Evolutionary conservation across 73 alveolate genomes (phyloP).

Genomic region (Paramecium octaurelia): DNA sequence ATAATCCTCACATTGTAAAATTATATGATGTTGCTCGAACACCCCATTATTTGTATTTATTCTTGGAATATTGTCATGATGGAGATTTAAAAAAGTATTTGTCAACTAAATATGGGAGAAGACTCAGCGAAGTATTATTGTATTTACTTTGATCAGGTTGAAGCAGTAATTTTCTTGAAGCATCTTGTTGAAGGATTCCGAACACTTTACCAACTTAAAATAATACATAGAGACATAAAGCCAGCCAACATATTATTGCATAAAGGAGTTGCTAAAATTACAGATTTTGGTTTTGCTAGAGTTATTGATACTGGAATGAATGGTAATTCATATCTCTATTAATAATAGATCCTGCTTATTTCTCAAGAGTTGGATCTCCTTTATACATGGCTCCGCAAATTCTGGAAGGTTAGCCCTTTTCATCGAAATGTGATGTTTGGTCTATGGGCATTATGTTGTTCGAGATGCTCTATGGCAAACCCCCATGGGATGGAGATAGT

Average conservation of each 20-base stretch:
- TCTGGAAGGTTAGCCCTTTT: constrained; percentile 62
- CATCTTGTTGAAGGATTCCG: constrained; percentile 61
- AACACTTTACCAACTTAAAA: constrained; percentile 52
- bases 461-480: constrained; percentile 61
- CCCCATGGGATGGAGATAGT: constrained; percentile 63
- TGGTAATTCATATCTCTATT: background rate
- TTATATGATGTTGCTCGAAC: constrained; percentile 64
- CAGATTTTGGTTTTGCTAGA: constrained; percentile 64
- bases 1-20: constrained; percentile 58
- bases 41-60: constrained; percentile 52
- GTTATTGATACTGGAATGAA: constrained; percentile 57
- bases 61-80: constrained; percentile 60
- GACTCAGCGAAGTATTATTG: constrained; percentile 48
- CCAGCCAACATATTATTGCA: constrained; percentile 60
- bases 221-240: constrained; percentile 61
- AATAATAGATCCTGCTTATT: constrained; percentile 50
- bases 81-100: constrained; percentile 57
- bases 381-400: constrained; percentile 66
- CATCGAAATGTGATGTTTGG: constrained; percentile 65
- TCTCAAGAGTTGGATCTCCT: constrained; percentile 67
- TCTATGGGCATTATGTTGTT: constrained; percentile 58
- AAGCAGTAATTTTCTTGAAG: constrained; percentile 58
- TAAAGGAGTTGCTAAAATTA: constrained; percentile 59
- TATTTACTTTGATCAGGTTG: background rate
- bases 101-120: constrained; percentile 53